phyloP scores from a whole-genome alignment of 305 asterid species.

The Vinca major region DNA sequence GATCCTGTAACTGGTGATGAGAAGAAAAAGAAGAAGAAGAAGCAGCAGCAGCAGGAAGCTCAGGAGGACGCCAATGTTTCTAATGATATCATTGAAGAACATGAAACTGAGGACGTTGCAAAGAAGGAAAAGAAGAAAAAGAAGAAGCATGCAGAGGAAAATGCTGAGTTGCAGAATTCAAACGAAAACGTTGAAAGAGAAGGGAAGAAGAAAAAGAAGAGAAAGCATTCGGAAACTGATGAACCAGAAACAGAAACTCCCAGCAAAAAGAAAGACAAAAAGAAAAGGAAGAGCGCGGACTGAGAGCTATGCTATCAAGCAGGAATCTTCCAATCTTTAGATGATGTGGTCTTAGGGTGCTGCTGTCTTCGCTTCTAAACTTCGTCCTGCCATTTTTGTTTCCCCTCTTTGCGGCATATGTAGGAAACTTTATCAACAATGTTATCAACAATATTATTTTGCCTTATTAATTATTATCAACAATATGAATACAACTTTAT shows the following conservation, averaged over 20 bases:
- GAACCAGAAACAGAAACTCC: too few relatives aligned
- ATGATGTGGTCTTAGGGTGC: neutral
- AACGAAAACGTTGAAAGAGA: neutral
- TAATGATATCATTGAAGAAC: too few relatives aligned
- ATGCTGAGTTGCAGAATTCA: too few relatives aligned
- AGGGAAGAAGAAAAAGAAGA: too few relatives aligned
- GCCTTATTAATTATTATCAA: neutral
- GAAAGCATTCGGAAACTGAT: too few relatives aligned
- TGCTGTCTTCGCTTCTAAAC: neutral
- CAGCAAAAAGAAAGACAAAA: too few relatives aligned
- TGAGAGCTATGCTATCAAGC: neutral
- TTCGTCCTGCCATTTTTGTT: neutral
- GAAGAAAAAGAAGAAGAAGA: too few relatives aligned
- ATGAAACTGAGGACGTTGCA: neutral
- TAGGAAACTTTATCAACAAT: neutral
- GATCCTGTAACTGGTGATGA: too few relatives aligned
- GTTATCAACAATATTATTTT: neutral
- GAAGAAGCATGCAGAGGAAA: too few relatives aligned
- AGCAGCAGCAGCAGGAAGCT: neutral
- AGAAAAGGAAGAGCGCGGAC: neutral
- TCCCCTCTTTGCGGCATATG: neutral
- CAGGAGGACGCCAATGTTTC: too few relatives aligned
- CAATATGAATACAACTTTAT: neutral
- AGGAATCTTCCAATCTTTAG: neutral
- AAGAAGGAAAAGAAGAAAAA: constrained; percentile 20